A percentile compares a stretch with the other conserved stretches of the same genome.
phyloP scores from a whole-genome alignment of 495 filamentous ascomycete genomes.

The Trichoderma virens region DNA sequence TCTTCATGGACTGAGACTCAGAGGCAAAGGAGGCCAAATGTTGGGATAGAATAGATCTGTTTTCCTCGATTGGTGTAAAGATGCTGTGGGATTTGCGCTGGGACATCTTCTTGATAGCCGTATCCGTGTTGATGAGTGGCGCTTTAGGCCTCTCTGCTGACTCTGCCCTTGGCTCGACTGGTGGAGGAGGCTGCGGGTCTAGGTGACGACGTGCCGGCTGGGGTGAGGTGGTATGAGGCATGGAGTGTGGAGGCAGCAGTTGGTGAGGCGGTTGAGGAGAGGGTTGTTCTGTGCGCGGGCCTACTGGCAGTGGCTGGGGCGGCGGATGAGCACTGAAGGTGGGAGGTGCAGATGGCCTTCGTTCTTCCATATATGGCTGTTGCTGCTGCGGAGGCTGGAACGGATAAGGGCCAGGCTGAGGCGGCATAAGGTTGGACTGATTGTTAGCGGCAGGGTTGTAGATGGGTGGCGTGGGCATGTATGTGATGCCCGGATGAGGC shows the following conservation, averaged over 20 bases:
- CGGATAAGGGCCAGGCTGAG: slow-evolving; percentile 39
- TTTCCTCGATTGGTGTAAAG: slow-evolving; percentile 94
- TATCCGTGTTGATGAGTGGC: slow-evolving; percentile 34
- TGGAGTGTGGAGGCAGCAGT: slow-evolving; percentile 27
- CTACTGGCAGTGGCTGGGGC: slow-evolving; percentile 12
- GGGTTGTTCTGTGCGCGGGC: slow-evolving; percentile 27
- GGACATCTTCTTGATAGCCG: slow-evolving; percentile 60
- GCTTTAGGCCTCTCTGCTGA: slow-evolving; percentile 27
- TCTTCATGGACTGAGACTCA: slow-evolving; percentile 37
- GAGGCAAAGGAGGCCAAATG: slow-evolving; percentile 60
- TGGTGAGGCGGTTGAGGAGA: slow-evolving; percentile 31
- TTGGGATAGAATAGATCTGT: slow-evolving; percentile 75
- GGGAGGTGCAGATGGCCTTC: slow-evolving; percentile 35
- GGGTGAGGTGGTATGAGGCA: slow-evolving; percentile 32
- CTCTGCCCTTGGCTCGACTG: slow-evolving; percentile 42
- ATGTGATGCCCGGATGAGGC: slow-evolving; percentile 68
- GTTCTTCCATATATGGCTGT: slow-evolving; percentile 15
- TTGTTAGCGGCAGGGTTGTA: slow-evolving; percentile 55
- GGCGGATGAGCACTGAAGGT: slow-evolving; percentile 13
- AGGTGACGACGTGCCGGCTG: slow-evolving; percentile 20
- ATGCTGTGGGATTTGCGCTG: slow-evolving; percentile 80
- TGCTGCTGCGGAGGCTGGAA: slow-evolving; percentile 25
- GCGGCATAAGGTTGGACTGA: slow-evolving; percentile 38
- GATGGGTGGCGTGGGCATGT: slow-evolving; percentile 73
- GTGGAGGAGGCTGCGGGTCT: slow-evolving; percentile 30